Evolutionary conservation across 2,329 filamentous ascomycete genomes (phyloP).

Genomic region (Claviceps pusilla): DNA sequence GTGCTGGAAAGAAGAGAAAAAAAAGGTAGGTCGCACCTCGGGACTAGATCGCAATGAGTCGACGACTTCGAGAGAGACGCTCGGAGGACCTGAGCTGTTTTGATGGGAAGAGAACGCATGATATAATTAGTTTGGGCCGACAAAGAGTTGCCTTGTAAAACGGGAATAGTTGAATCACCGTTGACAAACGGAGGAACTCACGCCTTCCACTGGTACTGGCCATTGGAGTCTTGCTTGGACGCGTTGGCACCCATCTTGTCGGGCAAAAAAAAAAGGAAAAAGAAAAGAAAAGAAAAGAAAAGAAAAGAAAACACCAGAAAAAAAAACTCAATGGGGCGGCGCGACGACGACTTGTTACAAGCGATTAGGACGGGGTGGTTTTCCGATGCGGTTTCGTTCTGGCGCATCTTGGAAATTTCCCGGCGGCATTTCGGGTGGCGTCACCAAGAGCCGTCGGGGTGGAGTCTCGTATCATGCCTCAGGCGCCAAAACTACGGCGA

Average conservation of each 20-base stretch:
- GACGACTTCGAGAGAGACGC: slow-evolving; percentile 65
- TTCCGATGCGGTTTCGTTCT: background rate
- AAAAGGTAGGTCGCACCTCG: slow-evolving; percentile 47
- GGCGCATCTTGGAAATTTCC: slow-evolving; percentile 16
- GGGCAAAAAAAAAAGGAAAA: slow-evolving; percentile 6
- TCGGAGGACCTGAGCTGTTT: slow-evolving; percentile 30
- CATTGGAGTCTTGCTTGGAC: slow-evolving; percentile 31
- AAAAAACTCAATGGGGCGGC: slow-evolving; percentile 14
- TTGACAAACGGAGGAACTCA: slow-evolving; percentile 20
- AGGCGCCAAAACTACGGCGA: slow-evolving; percentile 6
- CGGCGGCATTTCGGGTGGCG: slow-evolving; percentile 19
- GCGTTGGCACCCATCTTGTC: slow-evolving; percentile 41
- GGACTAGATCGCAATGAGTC: slow-evolving; percentile 70
- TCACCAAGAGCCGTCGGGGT: slow-evolving; percentile 9
- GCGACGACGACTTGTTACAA: slow-evolving; percentile 15
- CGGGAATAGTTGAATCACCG: too few relatives aligned
- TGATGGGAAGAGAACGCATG: background rate
- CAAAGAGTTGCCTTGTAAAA: background rate
- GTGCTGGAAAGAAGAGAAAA: background rate
- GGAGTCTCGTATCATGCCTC: slow-evolving; percentile 12
- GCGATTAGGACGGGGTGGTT: slow-evolving; percentile 14
- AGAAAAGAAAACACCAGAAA: too few relatives aligned
- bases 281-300: slow-evolving; percentile 4
- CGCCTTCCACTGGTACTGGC: slow-evolving; percentile 38
- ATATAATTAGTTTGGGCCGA: too few relatives aligned